phyloP scores from a whole-genome alignment of 768 basidiomycete species.

The Rhizopogon vulgaris region DNA sequence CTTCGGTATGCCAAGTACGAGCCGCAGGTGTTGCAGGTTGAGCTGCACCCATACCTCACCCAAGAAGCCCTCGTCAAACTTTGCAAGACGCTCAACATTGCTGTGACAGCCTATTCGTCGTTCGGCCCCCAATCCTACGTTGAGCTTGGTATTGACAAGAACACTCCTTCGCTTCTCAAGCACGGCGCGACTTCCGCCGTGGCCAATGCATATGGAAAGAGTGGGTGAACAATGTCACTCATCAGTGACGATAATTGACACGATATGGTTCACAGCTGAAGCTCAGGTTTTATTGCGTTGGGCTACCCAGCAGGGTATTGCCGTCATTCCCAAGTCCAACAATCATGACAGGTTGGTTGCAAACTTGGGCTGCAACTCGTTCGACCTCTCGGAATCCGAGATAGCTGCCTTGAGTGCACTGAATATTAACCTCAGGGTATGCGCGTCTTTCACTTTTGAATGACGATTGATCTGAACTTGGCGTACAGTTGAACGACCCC shows the following conservation, averaged over 20 bases:
- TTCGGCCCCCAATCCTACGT: slow-evolving; percentile 51
- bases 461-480: slow-evolving; percentile 1
- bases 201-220: slow-evolving; percentile 46
- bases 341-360: slow-evolving; percentile 29
- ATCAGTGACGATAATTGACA: not conserved
- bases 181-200: slow-evolving; percentile 40
- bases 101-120: slow-evolving; percentile 51
- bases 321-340: slow-evolving; percentile 73
- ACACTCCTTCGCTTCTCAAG: slow-evolving; percentile 44
- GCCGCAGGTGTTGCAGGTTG: slow-evolving; percentile 55
- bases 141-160: slow-evolving; percentile 60
- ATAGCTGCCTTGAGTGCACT: slow-evolving; percentile 50
- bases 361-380: slow-evolving; percentile 42
- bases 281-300: slow-evolving; percentile 76
- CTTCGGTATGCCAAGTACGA: slow-evolving; percentile 67
- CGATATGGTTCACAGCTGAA: slow-evolving; percentile 12
- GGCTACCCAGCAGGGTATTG: slow-evolving; percentile 70
- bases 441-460: slow-evolving; percentile 14
- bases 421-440: slow-evolving; percentile 59
- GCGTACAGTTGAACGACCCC: slow-evolving; percentile 61
- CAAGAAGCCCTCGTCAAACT: slow-evolving; percentile 42
- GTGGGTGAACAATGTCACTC: slow-evolving; percentile 25
- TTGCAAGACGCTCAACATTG: slow-evolving; percentile 38
- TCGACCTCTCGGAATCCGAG: slow-evolving; percentile 53
- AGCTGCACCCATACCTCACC: slow-evolving; percentile 51